Percentiles rank a stretch among this genome's conserved stretches.
These are phyloP conservation scores for Flaveria bidentis DNA, from an alignment of 129 eudicot species.

Conservation along the genomic window DNA sequence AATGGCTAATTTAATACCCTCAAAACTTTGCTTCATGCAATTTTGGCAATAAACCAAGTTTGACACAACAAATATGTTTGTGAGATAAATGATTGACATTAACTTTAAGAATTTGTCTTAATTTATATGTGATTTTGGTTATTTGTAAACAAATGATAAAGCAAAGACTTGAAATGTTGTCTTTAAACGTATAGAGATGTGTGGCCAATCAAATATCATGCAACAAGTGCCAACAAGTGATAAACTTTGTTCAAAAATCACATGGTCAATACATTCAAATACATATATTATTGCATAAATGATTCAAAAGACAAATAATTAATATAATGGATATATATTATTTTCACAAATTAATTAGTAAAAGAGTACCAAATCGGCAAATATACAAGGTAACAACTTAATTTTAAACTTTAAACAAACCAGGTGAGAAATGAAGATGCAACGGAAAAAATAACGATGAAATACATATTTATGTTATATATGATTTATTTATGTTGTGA, in stretches of 20 bases:
- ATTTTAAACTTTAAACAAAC: background rate
- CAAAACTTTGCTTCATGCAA: conserved; percentile 41
- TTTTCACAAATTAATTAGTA: background rate
- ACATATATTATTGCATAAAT: background rate
- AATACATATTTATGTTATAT: no score
- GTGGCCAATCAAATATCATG: background rate
- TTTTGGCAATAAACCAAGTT: conserved; percentile 37
- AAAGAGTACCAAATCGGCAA: background rate
- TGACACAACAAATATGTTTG: conserved; percentile 37
- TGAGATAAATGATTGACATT: conserved; percentile 35
- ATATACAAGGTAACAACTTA: background rate
- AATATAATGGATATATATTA: background rate
- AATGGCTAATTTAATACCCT: conserved; percentile 36
- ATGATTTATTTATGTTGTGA: no score
- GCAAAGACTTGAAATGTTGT: conserved; percentile 1
- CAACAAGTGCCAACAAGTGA: background rate
- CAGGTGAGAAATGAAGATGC: no score
- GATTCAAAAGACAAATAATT: background rate
- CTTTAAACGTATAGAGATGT: background rate
- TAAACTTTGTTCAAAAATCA: background rate
- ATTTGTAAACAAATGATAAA: conserved; percentile 3
- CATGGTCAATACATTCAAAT: no score
- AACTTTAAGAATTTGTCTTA: conserved; percentile 27
- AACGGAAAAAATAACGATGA: no score
- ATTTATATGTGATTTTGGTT: conserved; percentile 1